Percentiles rank a stretch among this genome's conserved stretches.
Evolutionary conservation across 139 green algal species (phyloP).

Genomic region (Zygnema circumcarinatum): DNA sequence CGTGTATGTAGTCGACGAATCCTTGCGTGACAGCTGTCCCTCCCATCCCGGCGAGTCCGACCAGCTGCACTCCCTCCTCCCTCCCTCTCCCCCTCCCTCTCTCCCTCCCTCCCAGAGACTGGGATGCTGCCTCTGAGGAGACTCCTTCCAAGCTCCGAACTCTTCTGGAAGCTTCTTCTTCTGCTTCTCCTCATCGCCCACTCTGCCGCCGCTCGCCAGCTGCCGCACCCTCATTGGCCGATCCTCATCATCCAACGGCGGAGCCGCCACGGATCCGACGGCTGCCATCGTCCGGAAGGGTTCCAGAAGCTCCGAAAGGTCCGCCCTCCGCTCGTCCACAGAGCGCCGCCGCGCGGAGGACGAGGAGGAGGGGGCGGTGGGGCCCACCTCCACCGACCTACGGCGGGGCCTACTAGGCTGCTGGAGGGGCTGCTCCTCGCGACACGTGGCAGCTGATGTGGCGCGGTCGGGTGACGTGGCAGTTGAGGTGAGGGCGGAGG

Average conservation of each 20-base stretch:
- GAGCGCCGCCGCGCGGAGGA: background rate
- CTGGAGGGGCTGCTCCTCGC: background rate
- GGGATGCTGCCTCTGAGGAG: too few species aligned
- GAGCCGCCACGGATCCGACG: background rate
- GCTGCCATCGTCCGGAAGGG: background rate
- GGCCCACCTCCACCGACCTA: background rate
- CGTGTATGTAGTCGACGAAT: background rate
- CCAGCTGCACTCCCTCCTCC: background rate
- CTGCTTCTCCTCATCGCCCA: background rate
- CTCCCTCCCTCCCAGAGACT: too few species aligned
- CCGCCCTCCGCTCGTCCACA: background rate
- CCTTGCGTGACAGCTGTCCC: background rate
- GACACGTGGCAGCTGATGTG: background rate
- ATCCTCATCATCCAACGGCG: background rate
- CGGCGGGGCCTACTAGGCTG: background rate
- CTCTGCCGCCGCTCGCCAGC: background rate
- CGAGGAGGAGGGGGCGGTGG: background rate
- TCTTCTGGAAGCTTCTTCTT: background rate
- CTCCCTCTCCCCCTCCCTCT: background rate
- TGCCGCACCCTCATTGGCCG: background rate
- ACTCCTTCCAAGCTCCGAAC: too few species aligned
- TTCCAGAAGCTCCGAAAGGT: background rate
- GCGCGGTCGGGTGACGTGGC: too few species aligned
- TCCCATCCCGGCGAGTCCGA: background rate
- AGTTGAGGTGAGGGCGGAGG: background rate